These are phyloP conservation scores for Rachicladosporium sp. DNA, from an alignment of 2,329 filamentous ascomycete genomes.

Conservation along the genomic window DNA sequence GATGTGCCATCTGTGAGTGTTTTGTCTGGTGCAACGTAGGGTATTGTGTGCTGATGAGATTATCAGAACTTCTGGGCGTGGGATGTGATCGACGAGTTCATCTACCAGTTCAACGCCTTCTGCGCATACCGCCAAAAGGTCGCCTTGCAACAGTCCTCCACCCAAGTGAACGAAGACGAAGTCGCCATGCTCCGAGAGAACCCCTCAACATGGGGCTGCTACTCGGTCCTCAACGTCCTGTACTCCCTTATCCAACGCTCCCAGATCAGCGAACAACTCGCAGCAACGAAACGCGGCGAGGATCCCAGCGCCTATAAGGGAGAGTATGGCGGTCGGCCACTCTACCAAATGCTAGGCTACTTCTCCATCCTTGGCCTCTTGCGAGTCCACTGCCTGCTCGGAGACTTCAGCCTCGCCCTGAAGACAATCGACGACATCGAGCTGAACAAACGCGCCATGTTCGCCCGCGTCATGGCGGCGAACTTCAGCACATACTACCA, in stretches of 20 bases:
- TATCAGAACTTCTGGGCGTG: slow-evolving; percentile 97
- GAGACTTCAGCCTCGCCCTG: slow-evolving; percentile 93
- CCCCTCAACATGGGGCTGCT: slow-evolving; percentile 98
- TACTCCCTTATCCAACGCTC: slow-evolving; percentile 98
- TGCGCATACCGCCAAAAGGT: slow-evolving; percentile 91
- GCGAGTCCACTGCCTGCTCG: slow-evolving; percentile 88
- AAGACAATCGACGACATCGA: slow-evolving; percentile 99
- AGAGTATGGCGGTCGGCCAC: slow-evolving; percentile 84
- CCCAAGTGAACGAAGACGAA: slow-evolving; percentile 76
- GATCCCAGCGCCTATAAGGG: slow-evolving; percentile 79
- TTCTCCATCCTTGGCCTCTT: slow-evolving; percentile 98
- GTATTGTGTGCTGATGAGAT: slow-evolving; percentile 1
- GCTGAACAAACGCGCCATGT: slow-evolving; percentile 99
- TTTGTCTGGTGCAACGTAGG: slow-evolving; percentile 3
- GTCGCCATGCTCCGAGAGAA: slow-evolving; percentile 84
- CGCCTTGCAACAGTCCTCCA: slow-evolving; percentile 47
- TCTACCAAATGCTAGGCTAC: slow-evolving; percentile 98
- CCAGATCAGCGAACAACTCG: slow-evolving; percentile 94
- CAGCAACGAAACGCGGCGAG: slow-evolving; percentile 86
- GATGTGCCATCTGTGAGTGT: slow-evolving; percentile 83
- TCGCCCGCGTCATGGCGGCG: slow-evolving; percentile 96
- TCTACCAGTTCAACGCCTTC: slow-evolving; percentile 99
- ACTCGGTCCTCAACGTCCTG: slow-evolving; percentile 96
- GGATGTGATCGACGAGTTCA: slow-evolving; percentile 99
- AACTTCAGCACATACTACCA: slow-evolving; percentile 99